Evolutionary conservation across 192 early-diverging fungal species (phyloP).

Genomic region (Backusella morwellensis): DNA sequence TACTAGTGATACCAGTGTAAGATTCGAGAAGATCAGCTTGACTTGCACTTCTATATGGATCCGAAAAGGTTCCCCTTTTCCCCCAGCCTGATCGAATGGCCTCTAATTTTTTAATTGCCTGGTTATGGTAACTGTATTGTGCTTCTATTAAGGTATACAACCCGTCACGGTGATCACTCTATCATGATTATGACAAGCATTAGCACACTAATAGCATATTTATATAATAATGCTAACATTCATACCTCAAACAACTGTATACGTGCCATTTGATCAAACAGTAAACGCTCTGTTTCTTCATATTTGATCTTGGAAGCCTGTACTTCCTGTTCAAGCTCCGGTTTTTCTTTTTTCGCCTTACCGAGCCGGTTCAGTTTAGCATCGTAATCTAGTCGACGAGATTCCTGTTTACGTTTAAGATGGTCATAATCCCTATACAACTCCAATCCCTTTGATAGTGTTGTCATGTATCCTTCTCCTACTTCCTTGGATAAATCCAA

Average conservation of each 20-base stretch:
- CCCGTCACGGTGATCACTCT: constrained; percentile 34
- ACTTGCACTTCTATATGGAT: background rate
- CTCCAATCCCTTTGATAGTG: constrained; percentile 43
- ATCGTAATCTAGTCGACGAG: constrained; percentile 90
- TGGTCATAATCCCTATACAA: constrained; percentile 52
- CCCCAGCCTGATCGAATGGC: constrained; percentile 9
- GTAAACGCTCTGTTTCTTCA: constrained; percentile 82
- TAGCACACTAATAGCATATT: background rate
- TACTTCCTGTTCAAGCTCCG: constrained; percentile 89
- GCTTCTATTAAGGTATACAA: constrained; percentile 30
- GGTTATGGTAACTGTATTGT: constrained; percentile 25
- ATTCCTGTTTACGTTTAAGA: constrained; percentile 84
- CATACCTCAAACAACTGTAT: constrained; percentile 83
- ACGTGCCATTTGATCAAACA: constrained; percentile 74
- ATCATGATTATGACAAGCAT: background rate
- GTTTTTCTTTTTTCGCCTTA: constrained; percentile 87
- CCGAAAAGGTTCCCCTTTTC: background rate
- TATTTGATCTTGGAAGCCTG: constrained; percentile 89
- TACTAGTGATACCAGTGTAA: too few species aligned
- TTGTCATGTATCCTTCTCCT: constrained; percentile 32
- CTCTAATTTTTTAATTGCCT: constrained; percentile 14
- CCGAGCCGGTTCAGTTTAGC: constrained; percentile 86
- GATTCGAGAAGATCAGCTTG: background rate
- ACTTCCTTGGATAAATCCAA: constrained; percentile 40
- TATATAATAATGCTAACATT: constrained; percentile 19